phyloP scores from a whole-genome alignment of 2,329 filamentous ascomycete genomes.

The Colletotrichum eleusines region DNA sequence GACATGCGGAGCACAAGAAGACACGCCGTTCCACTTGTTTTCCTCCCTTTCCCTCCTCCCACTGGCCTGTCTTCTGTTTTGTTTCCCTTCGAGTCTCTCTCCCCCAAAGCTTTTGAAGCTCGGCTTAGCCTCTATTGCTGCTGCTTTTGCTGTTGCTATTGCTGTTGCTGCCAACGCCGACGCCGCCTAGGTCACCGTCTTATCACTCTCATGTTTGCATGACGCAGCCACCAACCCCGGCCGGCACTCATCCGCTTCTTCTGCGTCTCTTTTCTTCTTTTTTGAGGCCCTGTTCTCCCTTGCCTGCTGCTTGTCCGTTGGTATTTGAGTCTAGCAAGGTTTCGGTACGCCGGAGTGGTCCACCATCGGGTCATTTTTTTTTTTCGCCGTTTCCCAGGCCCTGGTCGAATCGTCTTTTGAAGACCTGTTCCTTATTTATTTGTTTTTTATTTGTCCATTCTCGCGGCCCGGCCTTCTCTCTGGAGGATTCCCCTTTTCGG shows the following conservation, averaged over 20 bases:
- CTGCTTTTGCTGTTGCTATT: not conserved
- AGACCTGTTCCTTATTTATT: not conserved
- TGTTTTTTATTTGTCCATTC: not conserved
- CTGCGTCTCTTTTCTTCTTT: slow-evolving; percentile 22
- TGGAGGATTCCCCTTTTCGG: not conserved
- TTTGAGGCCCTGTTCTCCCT: slow-evolving; percentile 17
- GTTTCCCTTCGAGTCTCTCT: not conserved
- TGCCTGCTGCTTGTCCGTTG: slow-evolving; percentile 9
- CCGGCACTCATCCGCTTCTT: slow-evolving; percentile 35
- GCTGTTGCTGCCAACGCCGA: not conserved
- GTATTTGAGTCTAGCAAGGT: slow-evolving; percentile 25
- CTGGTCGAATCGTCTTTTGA: not conserved
- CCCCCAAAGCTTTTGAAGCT: not conserved
- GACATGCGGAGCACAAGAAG: slow-evolving; percentile 41
- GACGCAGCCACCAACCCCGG: slow-evolving; percentile 33
- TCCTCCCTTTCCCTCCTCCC: slow-evolving; percentile 4
- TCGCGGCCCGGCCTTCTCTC: not conserved
- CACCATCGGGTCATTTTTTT: not conserved
- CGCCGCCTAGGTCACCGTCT: slow-evolving; percentile 1
- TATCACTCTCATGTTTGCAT: slow-evolving; percentile 22
- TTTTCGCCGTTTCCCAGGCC: not conserved
- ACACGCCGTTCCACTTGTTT: slow-evolving; percentile 37
- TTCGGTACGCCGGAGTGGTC: slow-evolving; percentile 15
- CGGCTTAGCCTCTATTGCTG: not conserved
- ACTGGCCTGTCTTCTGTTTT: not conserved